Evolutionary conservation across 2,329 filamentous ascomycete species (phyloP).

Genomic region (Corinectria fuckeliana): DNA sequence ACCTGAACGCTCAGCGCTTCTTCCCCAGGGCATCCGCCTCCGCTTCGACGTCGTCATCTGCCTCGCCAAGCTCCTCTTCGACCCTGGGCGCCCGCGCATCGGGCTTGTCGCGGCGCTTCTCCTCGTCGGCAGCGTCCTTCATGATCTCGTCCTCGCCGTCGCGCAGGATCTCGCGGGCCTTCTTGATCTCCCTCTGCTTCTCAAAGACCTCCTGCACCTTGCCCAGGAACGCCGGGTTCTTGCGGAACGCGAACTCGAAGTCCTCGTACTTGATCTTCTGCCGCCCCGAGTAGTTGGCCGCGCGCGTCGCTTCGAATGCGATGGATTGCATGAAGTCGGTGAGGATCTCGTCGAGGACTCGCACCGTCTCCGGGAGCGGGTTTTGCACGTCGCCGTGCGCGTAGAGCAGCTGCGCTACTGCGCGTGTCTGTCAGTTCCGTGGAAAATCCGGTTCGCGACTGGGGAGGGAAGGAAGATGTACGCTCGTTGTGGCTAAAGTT

Average conservation of each 20-base stretch:
- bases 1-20: constrained; percentile 40
- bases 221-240: constrained; percentile 84
- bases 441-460: neutral
- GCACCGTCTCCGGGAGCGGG: constrained; percentile 83
- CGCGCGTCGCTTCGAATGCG: constrained; percentile 86
- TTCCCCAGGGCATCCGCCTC: constrained; percentile 50
- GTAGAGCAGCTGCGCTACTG: constrained; percentile 77
- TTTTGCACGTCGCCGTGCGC: constrained; percentile 80
- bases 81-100: constrained; percentile 39
- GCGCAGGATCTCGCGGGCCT: constrained; percentile 77
- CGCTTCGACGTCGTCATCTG: constrained; percentile 56
- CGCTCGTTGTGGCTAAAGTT: constrained; percentile 78
- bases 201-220: constrained; percentile 88
- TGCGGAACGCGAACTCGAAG: constrained; percentile 91
- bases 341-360: constrained; percentile 90
- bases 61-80: constrained; percentile 60
- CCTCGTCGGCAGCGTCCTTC: constrained; percentile 57
- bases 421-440: constrained; percentile 1
- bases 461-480: constrained; percentile 49
- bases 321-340: constrained; percentile 97
- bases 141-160: constrained; percentile 69
- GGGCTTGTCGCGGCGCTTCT: constrained; percentile 45
- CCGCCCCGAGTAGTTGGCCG: constrained; percentile 83
- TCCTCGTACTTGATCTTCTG: constrained; percentile 99
- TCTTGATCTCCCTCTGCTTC: constrained; percentile 86